Evolutionary conservation across 805 yeast genomes (phyloP), one percentile per base, ranked within the genome.

Genomic region (Starmerella scarabaei): DNA sequence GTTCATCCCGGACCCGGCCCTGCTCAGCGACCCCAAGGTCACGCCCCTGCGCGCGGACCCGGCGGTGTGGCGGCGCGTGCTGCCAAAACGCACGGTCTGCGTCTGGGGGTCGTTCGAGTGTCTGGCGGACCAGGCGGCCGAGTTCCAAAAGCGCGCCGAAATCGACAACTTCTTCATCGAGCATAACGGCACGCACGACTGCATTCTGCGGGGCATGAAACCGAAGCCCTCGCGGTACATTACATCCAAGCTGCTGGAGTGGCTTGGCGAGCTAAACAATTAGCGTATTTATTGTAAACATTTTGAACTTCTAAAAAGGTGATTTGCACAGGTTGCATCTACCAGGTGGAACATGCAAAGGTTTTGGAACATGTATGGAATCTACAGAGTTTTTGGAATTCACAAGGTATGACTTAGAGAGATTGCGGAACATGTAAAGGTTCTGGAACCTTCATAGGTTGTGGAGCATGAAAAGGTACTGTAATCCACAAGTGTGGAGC

Each of bases 41-140:
- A 40, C 41, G 20, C 51, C 47, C 3, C 19, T 43, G 12, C 23
- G 15, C 2, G 53, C 49, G 2, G 44, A 38, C 12, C 31, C 40
- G 14, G 41, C 30, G 17, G 35, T 33, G 21, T 51, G 54, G 54
- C 16, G 19, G 21, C 43, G 41, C 14, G 37, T 40, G 17, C 38
- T 51, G 12, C 52, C 48, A 7, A 26, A 26, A 17, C 29, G 37
- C 18, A 40, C 46, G 4, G 15, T 36, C 19, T 28, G 39, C 21
- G 52, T 51, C 6, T 51, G 49, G 48, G 54, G 54, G 18, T 48
- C 36, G n/a, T 21, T 28, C 20, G 54, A 51, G 38, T 39, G 52
- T 18, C 40, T 51, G 7, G 42, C 46, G 7, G 54, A 51, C 33
- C 45, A 43, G 30, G 33, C 28, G 28, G 31, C 14, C 11, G 48